phyloP scores from a whole-genome alignment of 257 asterid species.

The Euphrasia confusa region DNA sequence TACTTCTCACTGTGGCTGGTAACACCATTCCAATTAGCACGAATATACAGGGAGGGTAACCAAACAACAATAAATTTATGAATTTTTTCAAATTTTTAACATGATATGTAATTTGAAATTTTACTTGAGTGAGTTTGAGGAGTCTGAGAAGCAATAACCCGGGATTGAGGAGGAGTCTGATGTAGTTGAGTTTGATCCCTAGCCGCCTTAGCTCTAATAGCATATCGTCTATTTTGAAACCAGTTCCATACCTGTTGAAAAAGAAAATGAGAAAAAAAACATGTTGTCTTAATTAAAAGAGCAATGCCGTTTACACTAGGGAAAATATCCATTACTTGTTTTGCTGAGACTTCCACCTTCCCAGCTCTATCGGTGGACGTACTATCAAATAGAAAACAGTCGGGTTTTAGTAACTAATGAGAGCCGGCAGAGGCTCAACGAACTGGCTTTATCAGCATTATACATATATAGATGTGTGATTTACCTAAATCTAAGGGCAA shows the following conservation, averaged over 20 bases:
- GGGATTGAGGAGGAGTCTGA: constrained; percentile 1
- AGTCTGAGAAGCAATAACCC: background rate
- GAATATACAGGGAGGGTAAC: constrained; percentile 11
- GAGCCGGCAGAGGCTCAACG: constrained; percentile 4
- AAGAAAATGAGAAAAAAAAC: background rate
- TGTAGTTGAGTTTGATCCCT: constrained; percentile 26
- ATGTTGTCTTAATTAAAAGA: constrained; percentile 7
- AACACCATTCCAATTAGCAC: constrained; percentile 20
- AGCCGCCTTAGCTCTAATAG: constrained; percentile 1
- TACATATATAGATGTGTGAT: background rate
- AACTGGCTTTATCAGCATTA: constrained; percentile 3
- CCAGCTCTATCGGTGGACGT: constrained; percentile 74
- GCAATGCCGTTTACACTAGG: background rate
- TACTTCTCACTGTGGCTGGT: constrained; percentile 39
- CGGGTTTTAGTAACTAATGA: constrained; percentile 17
- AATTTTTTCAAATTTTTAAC: constrained; percentile 10
- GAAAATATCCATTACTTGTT: constrained; percentile 53
- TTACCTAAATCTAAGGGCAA: constrained; percentile 85
- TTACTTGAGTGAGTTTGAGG: background rate
- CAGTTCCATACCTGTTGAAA: background rate
- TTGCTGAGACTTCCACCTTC: constrained; percentile 61
- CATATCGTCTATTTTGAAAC: constrained; percentile 1
- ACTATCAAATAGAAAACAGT: constrained; percentile 38
- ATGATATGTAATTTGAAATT: constrained; percentile 6
- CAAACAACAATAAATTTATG: constrained; percentile 10